Evolutionary conservation across 2,329 filamentous ascomycete genomes (phyloP).

Genomic region (Sclerotinia glacialis): DNA sequence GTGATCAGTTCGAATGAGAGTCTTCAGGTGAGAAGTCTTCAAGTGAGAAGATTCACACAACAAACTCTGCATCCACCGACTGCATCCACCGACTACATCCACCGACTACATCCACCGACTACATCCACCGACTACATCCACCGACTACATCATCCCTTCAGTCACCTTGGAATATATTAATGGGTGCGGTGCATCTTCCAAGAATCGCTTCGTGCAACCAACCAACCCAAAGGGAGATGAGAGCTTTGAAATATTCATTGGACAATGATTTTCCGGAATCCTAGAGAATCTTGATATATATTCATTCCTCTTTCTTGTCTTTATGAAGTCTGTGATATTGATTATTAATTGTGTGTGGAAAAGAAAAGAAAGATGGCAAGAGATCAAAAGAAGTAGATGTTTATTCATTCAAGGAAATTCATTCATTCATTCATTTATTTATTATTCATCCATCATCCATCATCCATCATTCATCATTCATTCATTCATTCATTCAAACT

Average conservation of each 20-base stretch:
- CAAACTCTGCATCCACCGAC: background rate
- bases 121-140: no score
- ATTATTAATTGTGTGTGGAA: background rate
- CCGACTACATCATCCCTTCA: no score
- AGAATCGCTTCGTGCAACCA: background rate
- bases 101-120: no score
- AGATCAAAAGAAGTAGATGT: background rate
- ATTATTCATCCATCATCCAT: no score
- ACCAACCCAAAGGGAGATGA: background rate
- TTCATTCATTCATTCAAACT: background rate
- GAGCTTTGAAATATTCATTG: background rate
- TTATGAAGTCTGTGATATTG: background rate
- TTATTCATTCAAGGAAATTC: no score
- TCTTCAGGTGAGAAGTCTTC: no score
- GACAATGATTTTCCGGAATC: background rate
- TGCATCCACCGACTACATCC: no score
- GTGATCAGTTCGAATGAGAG: no score
- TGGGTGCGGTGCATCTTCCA: background rate
- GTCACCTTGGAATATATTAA: background rate
- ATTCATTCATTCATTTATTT: no score
- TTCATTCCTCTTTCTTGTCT: background rate
- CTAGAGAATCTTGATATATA: background rate
- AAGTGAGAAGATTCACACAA: background rate
- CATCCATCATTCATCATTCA: no score
- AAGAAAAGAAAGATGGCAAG: background rate